Conservation (phyloP, 2,329 filamentous ascomycete genomes). For the Fusarium sp. region DNA sequence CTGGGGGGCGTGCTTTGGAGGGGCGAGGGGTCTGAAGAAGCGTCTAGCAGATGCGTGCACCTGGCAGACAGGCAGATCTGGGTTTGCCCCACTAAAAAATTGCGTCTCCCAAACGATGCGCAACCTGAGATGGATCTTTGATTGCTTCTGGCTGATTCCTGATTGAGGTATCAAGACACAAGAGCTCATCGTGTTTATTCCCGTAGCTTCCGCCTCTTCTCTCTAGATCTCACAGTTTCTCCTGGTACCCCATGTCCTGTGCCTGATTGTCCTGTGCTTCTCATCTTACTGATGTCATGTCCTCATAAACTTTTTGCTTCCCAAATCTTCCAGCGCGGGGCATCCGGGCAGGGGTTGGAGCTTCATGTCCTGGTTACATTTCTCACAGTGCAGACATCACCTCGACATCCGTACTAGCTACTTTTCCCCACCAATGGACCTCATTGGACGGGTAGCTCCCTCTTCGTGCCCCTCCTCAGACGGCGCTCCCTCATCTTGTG, state of each 20-base stretch:
- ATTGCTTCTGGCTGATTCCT: constrained; percentile 27
- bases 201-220: constrained; percentile 17
- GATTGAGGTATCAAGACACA: not conserved
- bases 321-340: constrained; percentile 48
- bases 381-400: rapidly evolving
- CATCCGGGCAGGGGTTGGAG: constrained; percentile 30
- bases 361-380: constrained; percentile 36
- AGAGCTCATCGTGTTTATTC: constrained; percentile 13
- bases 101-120: constrained; percentile 27
- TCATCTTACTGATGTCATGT: constrained; percentile 47
- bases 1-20: constrained; percentile 34
- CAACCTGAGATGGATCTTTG: constrained; percentile 20
- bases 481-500: constrained; percentile 22
- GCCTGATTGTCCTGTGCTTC: not conserved
- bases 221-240: constrained; percentile 1
- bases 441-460: constrained; percentile 29
- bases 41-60: constrained; percentile 46
- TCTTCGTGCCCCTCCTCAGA: constrained; percentile 35
- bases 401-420: constrained; percentile 14
- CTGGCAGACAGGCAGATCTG: constrained; percentile 41
- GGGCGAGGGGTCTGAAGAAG: constrained; percentile 46
- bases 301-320: constrained; percentile 35
- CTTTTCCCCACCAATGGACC: constrained; percentile 37
- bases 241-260: not conserved
- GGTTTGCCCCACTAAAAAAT: constrained; percentile 33